Percentiles rank a stretch among this genome's conserved stretches.
Evolutionary conservation across 2,329 filamentous ascomycete species (phyloP).

Genomic region (Curvularia sp.): DNA sequence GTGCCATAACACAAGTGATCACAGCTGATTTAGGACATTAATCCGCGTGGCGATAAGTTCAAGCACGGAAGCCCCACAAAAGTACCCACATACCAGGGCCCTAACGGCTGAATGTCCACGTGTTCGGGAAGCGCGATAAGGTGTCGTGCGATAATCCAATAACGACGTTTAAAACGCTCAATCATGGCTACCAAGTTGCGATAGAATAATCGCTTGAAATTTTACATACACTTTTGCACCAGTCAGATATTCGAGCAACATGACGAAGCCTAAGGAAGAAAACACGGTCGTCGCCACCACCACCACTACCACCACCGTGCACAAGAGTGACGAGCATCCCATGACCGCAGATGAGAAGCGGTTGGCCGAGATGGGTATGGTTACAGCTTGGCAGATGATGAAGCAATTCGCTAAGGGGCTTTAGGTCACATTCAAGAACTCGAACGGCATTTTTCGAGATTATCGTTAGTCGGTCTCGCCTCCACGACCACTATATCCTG

Average conservation of each 20-base stretch:
- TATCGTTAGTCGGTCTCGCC: conserved; percentile 19
- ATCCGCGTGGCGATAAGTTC: background rate
- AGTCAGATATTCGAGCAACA: background rate
- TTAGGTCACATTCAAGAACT: conserved; percentile 18
- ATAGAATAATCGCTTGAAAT: background rate
- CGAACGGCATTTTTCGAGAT: conserved; percentile 15
- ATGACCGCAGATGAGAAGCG: conserved; percentile 16
- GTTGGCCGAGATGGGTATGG: conserved; percentile 18
- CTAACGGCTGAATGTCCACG: background rate
- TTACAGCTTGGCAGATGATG: background rate
- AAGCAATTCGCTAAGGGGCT: background rate
- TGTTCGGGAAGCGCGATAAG: background rate
- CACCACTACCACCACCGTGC: background rate
- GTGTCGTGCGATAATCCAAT: background rate
- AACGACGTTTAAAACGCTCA: background rate
- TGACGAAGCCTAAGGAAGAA: background rate
- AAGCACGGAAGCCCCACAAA: background rate
- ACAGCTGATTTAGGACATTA: too few relatives aligned
- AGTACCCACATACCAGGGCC: background rate
- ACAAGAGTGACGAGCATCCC: background rate
- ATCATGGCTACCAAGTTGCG: background rate
- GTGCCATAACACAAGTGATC: too few relatives aligned
- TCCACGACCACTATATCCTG: conserved; percentile 22
- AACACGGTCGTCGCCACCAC: background rate
- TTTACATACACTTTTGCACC: background rate